These are phyloP conservation scores for Saccharomyces pastorianus DNA, from an alignment of 1,139 yeast species.

Conservation along the genomic window DNA sequence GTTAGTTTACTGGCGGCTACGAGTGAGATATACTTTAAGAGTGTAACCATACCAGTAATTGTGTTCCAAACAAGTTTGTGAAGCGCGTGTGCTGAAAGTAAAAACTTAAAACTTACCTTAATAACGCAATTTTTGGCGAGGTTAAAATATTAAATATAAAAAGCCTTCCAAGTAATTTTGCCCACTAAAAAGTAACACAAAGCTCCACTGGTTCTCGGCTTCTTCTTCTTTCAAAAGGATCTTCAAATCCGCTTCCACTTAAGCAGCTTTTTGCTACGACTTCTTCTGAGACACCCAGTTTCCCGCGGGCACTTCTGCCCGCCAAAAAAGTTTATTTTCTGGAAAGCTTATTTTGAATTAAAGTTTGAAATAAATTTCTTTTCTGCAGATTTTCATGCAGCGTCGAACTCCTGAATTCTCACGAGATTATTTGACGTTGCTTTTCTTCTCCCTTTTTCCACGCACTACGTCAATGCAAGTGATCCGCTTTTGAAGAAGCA, in stretches of 20 bases:
- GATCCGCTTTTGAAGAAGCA: neutral
- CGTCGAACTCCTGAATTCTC: neutral
- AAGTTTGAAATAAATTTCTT: too few species aligned
- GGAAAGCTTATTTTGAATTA: neutral
- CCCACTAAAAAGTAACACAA: neutral
- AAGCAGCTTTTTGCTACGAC: too few species aligned
- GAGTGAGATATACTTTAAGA: too few species aligned
- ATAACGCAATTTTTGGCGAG: neutral
- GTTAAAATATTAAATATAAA: too few species aligned
- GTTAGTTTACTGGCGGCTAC: too few species aligned
- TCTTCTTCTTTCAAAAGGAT: too few species aligned
- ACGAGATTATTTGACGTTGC: neutral
- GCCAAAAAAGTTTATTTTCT: too few species aligned
- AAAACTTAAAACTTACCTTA: neutral
- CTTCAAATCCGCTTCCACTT: too few species aligned
- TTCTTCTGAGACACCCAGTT: too few species aligned
- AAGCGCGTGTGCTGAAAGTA: neutral
- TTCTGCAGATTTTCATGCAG: neutral
- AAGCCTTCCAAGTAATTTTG: neutral
- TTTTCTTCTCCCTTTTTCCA: neutral
- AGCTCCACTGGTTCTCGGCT: neutral
- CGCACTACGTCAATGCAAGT: neutral
- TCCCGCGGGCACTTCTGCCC: too few species aligned
- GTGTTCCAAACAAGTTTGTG: too few species aligned
- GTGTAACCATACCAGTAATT: too few species aligned